Base-by-base conservation (phyloP, 768 basidiomycete species). In the Termitomyces sp. region DNA sequence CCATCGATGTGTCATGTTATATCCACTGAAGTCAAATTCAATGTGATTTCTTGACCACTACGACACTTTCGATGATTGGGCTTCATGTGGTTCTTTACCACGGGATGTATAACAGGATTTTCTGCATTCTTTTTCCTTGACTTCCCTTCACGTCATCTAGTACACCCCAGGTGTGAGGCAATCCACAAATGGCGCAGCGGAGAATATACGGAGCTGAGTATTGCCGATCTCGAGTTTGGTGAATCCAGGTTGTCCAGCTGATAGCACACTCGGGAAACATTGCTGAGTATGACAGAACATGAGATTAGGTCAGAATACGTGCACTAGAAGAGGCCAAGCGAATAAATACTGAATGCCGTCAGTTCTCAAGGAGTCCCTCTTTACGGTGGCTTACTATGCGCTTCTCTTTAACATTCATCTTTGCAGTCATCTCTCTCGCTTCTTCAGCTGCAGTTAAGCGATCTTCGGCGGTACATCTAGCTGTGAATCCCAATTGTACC, bases 401-500 rank as follows among this genome's bases (percentile, higher is more conserved):
- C 35, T 51, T 54, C 45, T 51, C 57, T 51, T 44, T 53, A 35
- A 23, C 32, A 36, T 45, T 60, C 18, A n/a, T 64, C 22, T 56
- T 66, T 52, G 54, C 61, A 35, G 56, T 58, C 11, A 53, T 65
- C 48, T 65, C 60, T 29, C 41, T 57, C 39, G 51, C 59, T 39
- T 65, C 57, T 23, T 66, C 66, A 23, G 51, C 54, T 9, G 60
- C 61, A 16, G 25, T 53, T 45, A 60, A 53, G 43, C 57, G 47
- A 44, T 41, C 33, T 43, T 46, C 53, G 18, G 15, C 56, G 45
- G 57, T 72, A 12, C 61, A 62, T 18, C 70, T 83, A 38, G 80
- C 76, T 16, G 72, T 83, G 3, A 66, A 67, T 23, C 81, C 80
- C 2, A 66, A 64, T 6, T 83, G 81, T 25, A 80, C 78, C 22